These are phyloP conservation scores for Xylaria sp. DNA, from an alignment of 2,329 filamentous ascomycete genomes.

Conservation along the genomic window DNA sequence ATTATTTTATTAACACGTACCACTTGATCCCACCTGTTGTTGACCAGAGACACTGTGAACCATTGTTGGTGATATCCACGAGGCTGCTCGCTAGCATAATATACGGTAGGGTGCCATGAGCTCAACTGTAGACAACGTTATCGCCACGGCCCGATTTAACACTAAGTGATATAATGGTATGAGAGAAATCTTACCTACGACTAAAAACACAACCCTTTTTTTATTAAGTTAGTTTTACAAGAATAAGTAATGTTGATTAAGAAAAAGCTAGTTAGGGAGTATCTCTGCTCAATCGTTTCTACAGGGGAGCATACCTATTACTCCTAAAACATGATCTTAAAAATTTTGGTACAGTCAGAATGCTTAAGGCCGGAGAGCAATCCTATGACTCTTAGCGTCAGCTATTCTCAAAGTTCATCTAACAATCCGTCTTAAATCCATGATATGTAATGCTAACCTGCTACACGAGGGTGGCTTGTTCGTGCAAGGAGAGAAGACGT, in stretches of 20 bases:
- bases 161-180: background rate
- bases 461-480: background rate
- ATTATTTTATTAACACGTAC: background rate
- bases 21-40: background rate
- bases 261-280: background rate
- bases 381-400: background rate
- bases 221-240: background rate
- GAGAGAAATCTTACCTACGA: background rate
- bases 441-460: background rate
- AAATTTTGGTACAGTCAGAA: conserved; percentile 4
- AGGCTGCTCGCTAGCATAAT: background rate
- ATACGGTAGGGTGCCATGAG: background rate
- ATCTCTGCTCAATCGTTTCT: background rate
- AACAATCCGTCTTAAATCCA: background rate
- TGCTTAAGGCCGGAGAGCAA: background rate
- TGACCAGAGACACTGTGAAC: background rate
- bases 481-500: background rate
- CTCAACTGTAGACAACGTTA: conserved; percentile 1
- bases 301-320: background rate
- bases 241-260: background rate
- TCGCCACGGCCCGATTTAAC: background rate
- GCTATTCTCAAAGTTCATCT: background rate
- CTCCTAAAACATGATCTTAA: background rate
- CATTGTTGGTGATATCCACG: too few relatives aligned
- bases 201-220: background rate